These are phyloP conservation scores for Leptomonas pyrrhocoris DNA, from an alignment of 208 protist species.

Conservation along the genomic window DNA sequence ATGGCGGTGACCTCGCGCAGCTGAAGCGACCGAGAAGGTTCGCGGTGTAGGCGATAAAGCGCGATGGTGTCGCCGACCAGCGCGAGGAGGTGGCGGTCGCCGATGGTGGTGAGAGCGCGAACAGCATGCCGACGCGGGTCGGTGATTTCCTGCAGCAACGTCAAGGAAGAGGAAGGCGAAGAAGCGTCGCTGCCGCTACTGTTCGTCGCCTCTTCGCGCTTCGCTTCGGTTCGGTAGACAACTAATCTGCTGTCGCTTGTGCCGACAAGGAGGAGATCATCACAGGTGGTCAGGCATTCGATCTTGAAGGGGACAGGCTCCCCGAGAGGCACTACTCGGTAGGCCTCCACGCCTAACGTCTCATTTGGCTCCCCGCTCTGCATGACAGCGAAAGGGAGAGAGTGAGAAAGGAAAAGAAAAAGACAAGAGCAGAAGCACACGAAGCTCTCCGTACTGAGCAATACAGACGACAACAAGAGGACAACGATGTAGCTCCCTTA, in stretches of 20 bases:
- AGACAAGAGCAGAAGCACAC: background rate
- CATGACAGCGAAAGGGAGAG: slow-evolving; percentile 20
- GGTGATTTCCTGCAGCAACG: slow-evolving; percentile 23
- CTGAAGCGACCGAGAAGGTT: background rate
- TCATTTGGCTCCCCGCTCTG: slow-evolving; percentile 3
- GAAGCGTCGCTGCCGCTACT: background rate
- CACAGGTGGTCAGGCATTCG: slow-evolving; percentile 46
- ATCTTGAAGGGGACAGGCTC: slow-evolving; percentile 36
- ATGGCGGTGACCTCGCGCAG: slow-evolving; percentile 23
- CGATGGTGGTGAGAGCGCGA: slow-evolving; percentile 39
- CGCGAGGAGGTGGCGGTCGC: slow-evolving; percentile 39
- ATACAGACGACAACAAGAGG: too few species aligned
- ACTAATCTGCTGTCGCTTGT: slow-evolving; percentile 62
- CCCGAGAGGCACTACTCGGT: slow-evolving; percentile 21
- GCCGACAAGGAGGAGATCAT: slow-evolving; percentile 58
- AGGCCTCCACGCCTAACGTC: slow-evolving; percentile 17
- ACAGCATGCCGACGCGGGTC: slow-evolving; percentile 37
- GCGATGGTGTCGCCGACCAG: slow-evolving; percentile 26
- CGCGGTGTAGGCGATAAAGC: slow-evolving; percentile 19
- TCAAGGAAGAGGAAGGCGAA: background rate
- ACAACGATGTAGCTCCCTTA: too few species aligned
- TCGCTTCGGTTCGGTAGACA: slow-evolving; percentile 36
- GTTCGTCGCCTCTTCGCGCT: background rate
- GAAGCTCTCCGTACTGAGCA: too few species aligned
- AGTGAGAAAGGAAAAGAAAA: background rate